Evolutionary conservation across 164 flowering plant genomes (phyloP), one percentile per base, ranked within the genome.

Genomic region (Vitis rupestris): DNA sequence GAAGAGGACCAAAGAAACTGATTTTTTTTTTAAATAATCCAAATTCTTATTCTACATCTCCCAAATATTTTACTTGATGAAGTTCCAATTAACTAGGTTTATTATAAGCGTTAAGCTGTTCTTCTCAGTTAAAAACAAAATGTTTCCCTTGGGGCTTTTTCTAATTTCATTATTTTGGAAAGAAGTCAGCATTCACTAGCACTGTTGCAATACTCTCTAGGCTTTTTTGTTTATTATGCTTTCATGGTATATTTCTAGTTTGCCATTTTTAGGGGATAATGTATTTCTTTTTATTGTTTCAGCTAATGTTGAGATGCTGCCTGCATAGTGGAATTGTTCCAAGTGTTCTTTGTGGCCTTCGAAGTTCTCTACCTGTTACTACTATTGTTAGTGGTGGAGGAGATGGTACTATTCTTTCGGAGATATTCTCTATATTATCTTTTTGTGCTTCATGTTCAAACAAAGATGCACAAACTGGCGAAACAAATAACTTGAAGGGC

Each of bases 361-460:
- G 97, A 30, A 88, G 75, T 75, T 82, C 95, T 31, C 72, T 86
- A 62, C 93, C 97, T 71, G 89, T 79, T 67, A 81, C 92, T 44
- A 87, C 93, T 66, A 76, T 86, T 57, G 86, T 86, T 62, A 89
- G 92, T 75, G 98, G 99, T 30, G 94, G 98, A 70, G 97, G 84
- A 14, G 97, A 95, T 80, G 87, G 89, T 59, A 89, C 97, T 11
- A 79, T 93, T 70, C 68, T 93, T 75, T 84, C 99, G 48, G 97
- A 90, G 67, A 80, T 93, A 50, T 95, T 93, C 72, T 80, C 94
- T 63, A 63, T 90, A 58, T 72, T 95, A 74, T 84, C 91, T 19
- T 51, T 81, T 1, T 94, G 97, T 67, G 76, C 85, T 73, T 72
- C 84, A 30, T 72, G 81, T 59, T 65, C 69, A 52, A 78, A 75